Percentiles rank a stretch among this genome's conserved stretches.
phyloP scores from a whole-genome alignment of 1,139 yeast species.

The Kurtzmaniella quercitrusa region DNA sequence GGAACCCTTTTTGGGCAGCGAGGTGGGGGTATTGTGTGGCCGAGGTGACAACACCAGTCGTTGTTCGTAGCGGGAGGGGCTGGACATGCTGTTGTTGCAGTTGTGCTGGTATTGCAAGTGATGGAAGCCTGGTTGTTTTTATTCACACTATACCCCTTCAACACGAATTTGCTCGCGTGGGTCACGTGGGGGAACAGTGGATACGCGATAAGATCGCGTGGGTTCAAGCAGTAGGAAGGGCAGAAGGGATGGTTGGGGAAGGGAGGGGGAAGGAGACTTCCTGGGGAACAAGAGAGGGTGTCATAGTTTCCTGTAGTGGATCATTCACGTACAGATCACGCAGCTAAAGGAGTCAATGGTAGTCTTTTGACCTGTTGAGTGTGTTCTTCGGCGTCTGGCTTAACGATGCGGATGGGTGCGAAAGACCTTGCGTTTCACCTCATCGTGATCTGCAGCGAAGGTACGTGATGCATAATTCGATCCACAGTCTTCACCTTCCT shows the following conservation, averaged over 20 bases:
- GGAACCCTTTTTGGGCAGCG: conserved; percentile 1
- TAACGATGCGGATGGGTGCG: too few relatives aligned
- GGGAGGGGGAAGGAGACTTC: not conserved
- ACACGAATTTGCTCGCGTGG: conserved; percentile 3
- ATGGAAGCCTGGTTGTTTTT: not conserved
- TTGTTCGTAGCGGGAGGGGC: conserved; percentile 25
- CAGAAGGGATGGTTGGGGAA: not conserved
- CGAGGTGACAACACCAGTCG: conserved; percentile 30
- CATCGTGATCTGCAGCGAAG: too few relatives aligned
- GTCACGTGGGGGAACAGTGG: not conserved
- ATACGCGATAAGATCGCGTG: not conserved
- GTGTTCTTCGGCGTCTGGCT: too few relatives aligned
- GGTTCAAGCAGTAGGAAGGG: not conserved
- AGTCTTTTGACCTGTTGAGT: too few relatives aligned
- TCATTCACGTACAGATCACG: too few relatives aligned
- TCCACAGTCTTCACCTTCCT: not conserved
- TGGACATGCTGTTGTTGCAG: conserved; percentile 13
- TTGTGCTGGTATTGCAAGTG: not conserved
- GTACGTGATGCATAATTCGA: not conserved
- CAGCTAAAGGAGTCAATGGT: too few relatives aligned
- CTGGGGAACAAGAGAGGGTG: too few relatives aligned
- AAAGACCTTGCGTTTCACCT: too few relatives aligned
- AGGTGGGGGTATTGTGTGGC: conserved; percentile 16
- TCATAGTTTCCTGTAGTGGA: too few relatives aligned
- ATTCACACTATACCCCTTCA: not conserved